phyloP scores from a whole-genome alignment of 1,284 basidiomycete genomes.

The Irpex lacteus region DNA sequence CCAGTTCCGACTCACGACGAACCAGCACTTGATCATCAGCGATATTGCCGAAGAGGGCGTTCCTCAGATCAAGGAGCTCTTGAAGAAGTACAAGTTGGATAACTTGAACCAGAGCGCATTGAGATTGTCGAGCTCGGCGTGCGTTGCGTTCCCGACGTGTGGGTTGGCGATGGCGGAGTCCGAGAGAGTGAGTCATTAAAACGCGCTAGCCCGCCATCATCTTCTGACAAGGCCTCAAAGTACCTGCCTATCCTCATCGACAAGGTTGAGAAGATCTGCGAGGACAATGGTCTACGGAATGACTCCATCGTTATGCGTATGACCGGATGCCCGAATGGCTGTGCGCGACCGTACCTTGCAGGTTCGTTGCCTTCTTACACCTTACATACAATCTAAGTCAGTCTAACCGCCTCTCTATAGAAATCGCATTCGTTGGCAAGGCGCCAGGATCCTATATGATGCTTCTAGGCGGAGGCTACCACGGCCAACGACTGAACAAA shows the following conservation, averaged over 20 bases:
- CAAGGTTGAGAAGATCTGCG: slow-evolving; percentile 95
- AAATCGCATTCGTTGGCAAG: slow-evolving; percentile 96
- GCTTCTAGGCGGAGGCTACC: slow-evolving; percentile 94
- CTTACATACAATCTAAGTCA: background rate
- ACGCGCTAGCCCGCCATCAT: slow-evolving; percentile 4
- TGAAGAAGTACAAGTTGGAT: slow-evolving; percentile 90
- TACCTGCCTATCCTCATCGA: slow-evolving; percentile 94
- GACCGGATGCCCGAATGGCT: slow-evolving; percentile 96
- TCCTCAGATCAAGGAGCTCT: slow-evolving; percentile 73
- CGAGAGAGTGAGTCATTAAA: slow-evolving; percentile 58
- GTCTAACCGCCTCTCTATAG: slow-evolving; percentile 33
- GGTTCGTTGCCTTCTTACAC: slow-evolving; percentile 39
- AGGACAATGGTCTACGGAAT: slow-evolving; percentile 88
- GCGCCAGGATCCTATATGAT: slow-evolving; percentile 92
- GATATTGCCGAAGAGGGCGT: slow-evolving; percentile 78
- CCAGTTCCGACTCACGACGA: slow-evolving; percentile 88
- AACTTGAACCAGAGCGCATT: slow-evolving; percentile 82
- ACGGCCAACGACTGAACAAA: slow-evolving; percentile 93
- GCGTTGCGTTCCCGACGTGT: slow-evolving; percentile 98
- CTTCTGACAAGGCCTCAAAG: slow-evolving; percentile 31
- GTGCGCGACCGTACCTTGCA: slow-evolving; percentile 92
- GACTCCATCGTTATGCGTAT: slow-evolving; percentile 98
- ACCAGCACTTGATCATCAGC: slow-evolving; percentile 92
- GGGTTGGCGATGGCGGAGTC: slow-evolving; percentile 95
- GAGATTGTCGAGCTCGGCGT: slow-evolving; percentile 86